Evolutionary conservation across 208 protist genomes (phyloP), one percentile per base, ranked within the genome.

Genomic region (Acanthamoeba royreba): DNA sequence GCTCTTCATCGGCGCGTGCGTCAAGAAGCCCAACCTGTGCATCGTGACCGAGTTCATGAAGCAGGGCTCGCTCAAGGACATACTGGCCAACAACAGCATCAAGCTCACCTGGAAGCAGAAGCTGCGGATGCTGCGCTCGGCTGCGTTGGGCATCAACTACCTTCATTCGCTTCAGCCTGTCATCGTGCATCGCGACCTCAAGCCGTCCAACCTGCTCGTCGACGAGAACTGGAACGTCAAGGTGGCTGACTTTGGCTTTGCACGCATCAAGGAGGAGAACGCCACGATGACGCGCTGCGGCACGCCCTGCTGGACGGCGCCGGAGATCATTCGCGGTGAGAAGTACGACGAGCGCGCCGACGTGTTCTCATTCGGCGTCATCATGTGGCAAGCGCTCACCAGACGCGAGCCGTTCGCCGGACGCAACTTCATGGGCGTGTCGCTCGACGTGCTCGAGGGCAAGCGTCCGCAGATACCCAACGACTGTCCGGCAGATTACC

Each of bases 111-210:
- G 95, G 87, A 2, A 8, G 42, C 93, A 40, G 33, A 45, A 33
- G 88, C 72, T 81, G 95, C n/a, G 1, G 4, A 85, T 85, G 72
- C 31, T 42, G 7, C 31, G 72, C 33, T 42, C 28, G 4, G 35
- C 94, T 40, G 95, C 95, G n/a, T 79, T 94, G 25, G 95, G 95
- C 42, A 95, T 96, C 25, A 95, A 97, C 85, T 96, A 95, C 91
- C 46, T 96, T 33, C 95, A 96, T 61, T 72, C 77, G 77, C 87
- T 93, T 7, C 66, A 95, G 43, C 94, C 95, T 55, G 81, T 95
- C n/a, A 95, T 96, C 92, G 94, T 96, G 47, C 95, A 96, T 66
- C 52, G 95, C 77, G 95, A 96, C 93, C 43, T 96, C 11, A 96
- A 96, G 40, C 87, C 94, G 66, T 92, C 89, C 38, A 96, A 96